Base-by-base conservation (phyloP, 805 yeast species). In the Wickerhamiella parazyma region DNA sequence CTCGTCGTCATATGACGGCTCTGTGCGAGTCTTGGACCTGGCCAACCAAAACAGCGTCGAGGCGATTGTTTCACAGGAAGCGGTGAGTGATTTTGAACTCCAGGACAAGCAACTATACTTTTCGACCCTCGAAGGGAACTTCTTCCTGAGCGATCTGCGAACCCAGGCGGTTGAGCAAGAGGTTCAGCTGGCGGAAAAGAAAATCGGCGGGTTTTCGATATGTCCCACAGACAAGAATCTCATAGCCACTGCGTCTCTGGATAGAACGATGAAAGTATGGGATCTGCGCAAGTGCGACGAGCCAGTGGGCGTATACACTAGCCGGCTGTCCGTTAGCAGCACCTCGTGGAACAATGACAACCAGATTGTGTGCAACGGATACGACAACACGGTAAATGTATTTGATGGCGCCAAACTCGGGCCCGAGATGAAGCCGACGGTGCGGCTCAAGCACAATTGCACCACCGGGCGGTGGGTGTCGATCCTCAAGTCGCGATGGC, bases 381-480 rank as follows among this genome's bases (percentile, higher is more conserved):
- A 89, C 55, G 97, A 83, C 56, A 89, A 87, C 55, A 76, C 84
- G 0, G 72, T 89, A 29, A 71, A 80, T 49, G 61, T 89, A 3
- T 85, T 87, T 59, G 75, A 76, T 51, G 33, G 47, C 6, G 48
- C 51, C 14, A 45, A 44, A 8, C 45, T 45, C 6, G 48, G 45
- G 18, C 47, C 43, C 2, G 71, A 70, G 42, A 52, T 85, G 26
- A 58, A 54, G n/a, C 94, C 95, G 0, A 56, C 69, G 22, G 69
- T 73, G 21, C 73, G 75, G 8, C 67, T 89, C 40, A 73, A 73
- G 45, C 98, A 91, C 58, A 91, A 91, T 55, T 91, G 98, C 63
- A 95, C 89, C 60, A 81, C 95, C 0, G 98, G 98, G 0, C 69
- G 95, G 50, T 89, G 98, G 98, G 95, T 91, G 0, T 78, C 94